A percentile compares a stretch with the other conserved stretches of the same genome.
These are phyloP conservation scores for Nannochloris sp. DNA, from an alignment of 139 green algal genomes.

Conservation along the genomic window DNA sequence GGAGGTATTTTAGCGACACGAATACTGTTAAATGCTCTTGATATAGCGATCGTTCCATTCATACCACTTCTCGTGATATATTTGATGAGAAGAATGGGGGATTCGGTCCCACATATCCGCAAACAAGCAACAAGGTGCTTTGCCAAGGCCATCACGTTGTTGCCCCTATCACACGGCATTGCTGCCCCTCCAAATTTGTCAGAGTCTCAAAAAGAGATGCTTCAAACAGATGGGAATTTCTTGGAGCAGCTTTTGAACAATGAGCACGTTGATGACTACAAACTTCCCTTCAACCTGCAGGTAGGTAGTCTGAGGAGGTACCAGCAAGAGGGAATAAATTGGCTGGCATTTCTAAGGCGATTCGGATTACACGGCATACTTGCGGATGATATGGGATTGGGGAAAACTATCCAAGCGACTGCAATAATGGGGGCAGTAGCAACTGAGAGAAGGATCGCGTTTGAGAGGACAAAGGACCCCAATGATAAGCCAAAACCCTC, in stretches of 20 bases:
- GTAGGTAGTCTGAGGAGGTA: constrained; percentile 69
- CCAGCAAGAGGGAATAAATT: constrained; percentile 93
- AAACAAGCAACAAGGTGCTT: constrained; percentile 59
- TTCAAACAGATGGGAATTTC: constrained; percentile 59
- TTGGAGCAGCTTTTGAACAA: constrained; percentile 88
- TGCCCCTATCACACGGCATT: constrained; percentile 70
- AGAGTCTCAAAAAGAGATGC: constrained; percentile 29
- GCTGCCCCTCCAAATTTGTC: constrained; percentile 52
- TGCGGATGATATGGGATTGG: constrained; percentile 92
- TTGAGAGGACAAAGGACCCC: neutral
- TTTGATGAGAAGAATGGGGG: constrained; percentile 80
- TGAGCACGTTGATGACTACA: constrained; percentile 54
- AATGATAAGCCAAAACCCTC: constrained; percentile 29
- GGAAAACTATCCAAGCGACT: constrained; percentile 72
- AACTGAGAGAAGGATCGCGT: constrained; percentile 14
- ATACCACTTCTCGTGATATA: constrained; percentile 76
- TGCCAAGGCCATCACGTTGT: constrained; percentile 67
- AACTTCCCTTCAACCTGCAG: constrained; percentile 43
- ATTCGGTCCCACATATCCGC: constrained; percentile 52
- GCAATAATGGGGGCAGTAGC: constrained; percentile 58
- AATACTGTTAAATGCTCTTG: constrained; percentile 3
- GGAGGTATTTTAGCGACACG: constrained; percentile 20
- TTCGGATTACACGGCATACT: constrained; percentile 92
- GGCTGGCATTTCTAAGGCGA: constrained; percentile 90
- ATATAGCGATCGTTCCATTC: constrained; percentile 72